These are phyloP conservation scores for Beauveria bassiana DNA, from an alignment of 2,329 filamentous ascomycete species.

Conservation along the genomic window DNA sequence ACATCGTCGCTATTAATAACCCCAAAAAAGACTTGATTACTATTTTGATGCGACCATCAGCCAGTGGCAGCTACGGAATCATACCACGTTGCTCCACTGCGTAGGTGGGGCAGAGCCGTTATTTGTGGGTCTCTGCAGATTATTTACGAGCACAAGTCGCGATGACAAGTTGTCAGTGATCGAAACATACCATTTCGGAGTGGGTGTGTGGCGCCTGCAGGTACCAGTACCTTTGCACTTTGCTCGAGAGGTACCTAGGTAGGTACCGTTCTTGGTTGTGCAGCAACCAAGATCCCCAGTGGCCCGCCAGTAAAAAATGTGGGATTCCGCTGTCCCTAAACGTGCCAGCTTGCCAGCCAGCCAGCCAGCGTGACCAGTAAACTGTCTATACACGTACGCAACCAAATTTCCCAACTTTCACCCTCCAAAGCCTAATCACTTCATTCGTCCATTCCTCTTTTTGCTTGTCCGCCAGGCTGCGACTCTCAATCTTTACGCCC, in stretches of 20 bases:
- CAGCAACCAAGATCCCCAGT: neutral
- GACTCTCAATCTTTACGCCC: constrained; percentile 14
- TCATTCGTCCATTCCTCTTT: neutral
- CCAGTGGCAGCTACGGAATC: constrained; percentile 6
- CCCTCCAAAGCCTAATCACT: neutral
- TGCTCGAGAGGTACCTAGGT: too few relatives aligned
- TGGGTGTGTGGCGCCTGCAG: too few relatives aligned
- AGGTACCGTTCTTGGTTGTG: neutral
- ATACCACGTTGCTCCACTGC: constrained; percentile 1
- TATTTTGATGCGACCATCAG: neutral
- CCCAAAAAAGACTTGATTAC: neutral
- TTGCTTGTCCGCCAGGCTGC: constrained; percentile 7
- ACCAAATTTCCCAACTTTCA: neutral
- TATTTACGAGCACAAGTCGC: too few relatives aligned
- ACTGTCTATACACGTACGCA: neutral
- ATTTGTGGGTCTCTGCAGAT: neutral
- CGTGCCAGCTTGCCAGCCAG: neutral
- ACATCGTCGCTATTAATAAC: neutral
- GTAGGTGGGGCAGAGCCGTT: neutral
- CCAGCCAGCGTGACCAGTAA: neutral
- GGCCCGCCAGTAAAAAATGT: neutral
- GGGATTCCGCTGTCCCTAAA: too few relatives aligned
- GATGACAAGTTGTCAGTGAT: too few relatives aligned
- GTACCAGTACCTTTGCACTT: too few relatives aligned
- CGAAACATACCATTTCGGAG: too few relatives aligned